Base-by-base conservation (phyloP, 2,329 filamentous ascomycete species). In the Ophiostoma sp. region DNA sequence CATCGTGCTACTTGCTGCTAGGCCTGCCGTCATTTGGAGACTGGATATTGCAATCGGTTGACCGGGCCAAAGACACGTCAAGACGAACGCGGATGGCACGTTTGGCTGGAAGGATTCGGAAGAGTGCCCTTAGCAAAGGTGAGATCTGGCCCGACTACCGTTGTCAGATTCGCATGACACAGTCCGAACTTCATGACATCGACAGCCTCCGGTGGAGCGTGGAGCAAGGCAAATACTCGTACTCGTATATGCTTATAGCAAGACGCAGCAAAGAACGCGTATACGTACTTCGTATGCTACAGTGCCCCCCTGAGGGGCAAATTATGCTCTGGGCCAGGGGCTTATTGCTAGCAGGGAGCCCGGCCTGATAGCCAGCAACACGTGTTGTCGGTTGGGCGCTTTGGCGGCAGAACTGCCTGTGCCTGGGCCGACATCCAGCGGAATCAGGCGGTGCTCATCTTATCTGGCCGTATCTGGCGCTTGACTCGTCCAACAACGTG, bases 21-120 rank as follows among this genome's bases (percentile, higher is more conserved):
- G 18, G 42, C 49, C 62, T 65, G 67, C 67, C 67, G 58, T 64
- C 67, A 69, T 69, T 69, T 66, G n/a, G 60, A 44, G 40, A 66
- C 64, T 64, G 64, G 64, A 66, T 69, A 69, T 66, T 69, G 67
- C 64, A 55, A 66, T 66, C 14, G 27, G 42, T 9, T 66, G 44
- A 64, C 64, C 66, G 38, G 67, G 12, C 67, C 55, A 63, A 44
- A 66, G 55, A 68, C 27, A 44, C 16, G 41, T 12, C 16, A 36
- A 55, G 62, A 65, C 18, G 49, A 49, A 60, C 18, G 67, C 49
- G 55, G 41, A 65, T 65, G 67, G 38, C 40, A 49, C 66, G 42
- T 58, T 41, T 12, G 41, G 42, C 47, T 68, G 63, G 42, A 65
- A 18, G 27, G 49, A 18, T 14, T 18, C 55, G 27, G 55, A 60